phyloP scores from a whole-genome alignment of 768 basidiomycete genomes.

The Tylopilus plumbeoviolaceoides region DNA sequence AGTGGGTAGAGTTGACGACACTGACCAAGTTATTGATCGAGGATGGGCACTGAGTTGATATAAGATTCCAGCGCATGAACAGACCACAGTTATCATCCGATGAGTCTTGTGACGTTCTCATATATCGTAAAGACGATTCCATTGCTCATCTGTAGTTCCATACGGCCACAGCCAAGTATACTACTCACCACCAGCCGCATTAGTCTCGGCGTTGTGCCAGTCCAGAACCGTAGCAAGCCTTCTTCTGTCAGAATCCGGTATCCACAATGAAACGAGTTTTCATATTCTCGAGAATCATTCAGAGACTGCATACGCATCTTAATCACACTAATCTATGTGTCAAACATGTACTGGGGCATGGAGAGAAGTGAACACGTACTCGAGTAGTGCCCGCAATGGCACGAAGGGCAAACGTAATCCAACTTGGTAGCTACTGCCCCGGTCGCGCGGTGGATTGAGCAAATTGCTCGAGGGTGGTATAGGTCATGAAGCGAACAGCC shows the following conservation, averaged over 20 bases:
- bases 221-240: conserved; percentile 99
- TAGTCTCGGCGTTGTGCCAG: conserved; percentile 89
- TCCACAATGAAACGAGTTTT: conserved; percentile 95
- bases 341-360: background rate
- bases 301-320: conserved; percentile 99
- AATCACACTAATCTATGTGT: conserved; percentile 64
- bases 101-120: no score
- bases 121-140: no score
- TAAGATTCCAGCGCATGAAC: no score
- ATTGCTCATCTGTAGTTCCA: no score
- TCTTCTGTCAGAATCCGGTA: no score
- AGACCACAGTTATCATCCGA: no score
- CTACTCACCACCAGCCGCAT: conserved; percentile 76
- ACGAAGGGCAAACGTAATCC: conserved; percentile 92
- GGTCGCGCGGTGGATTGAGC: conserved; percentile 81
- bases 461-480: no score
- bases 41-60: no score
- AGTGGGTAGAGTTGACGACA: conserved; percentile 20
- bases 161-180: background rate
- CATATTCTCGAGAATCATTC: conserved; percentile 75
- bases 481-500: no score
- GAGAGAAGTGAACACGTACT: conserved; percentile 40
- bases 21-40: no score
- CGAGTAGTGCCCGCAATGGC: conserved; percentile 86
- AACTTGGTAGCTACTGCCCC: conserved; percentile 78